Evolutionary conservation across 352 stramenopile genomes (phyloP).

Genomic region (Globisporangium irregulare): DNA sequence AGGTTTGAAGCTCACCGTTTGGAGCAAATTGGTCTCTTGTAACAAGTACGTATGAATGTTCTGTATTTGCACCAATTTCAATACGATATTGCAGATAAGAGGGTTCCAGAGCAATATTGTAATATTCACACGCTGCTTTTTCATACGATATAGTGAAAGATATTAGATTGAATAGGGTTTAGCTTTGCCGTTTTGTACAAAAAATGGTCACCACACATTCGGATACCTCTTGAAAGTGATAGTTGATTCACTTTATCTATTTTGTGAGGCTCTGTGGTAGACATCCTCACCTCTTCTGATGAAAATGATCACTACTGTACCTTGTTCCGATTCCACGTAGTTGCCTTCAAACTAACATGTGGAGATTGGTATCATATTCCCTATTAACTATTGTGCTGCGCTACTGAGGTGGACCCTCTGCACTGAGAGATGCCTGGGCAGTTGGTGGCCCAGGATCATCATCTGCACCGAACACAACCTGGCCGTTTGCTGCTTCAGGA

Average conservation of each 20-base stretch:
- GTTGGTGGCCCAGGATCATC: background rate
- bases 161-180: background rate
- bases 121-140: no score
- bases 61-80: no score
- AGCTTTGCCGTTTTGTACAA: background rate
- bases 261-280: background rate
- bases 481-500: background rate
- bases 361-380: background rate
- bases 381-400: background rate
- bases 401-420: background rate
- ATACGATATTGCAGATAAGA: no score
- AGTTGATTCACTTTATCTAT: background rate
- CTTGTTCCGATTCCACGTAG: background rate
- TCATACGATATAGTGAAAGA: no score
- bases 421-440: background rate
- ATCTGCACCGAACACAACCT: background rate
- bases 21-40: no score
- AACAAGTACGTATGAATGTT: no score
- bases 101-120: background rate
- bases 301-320: no score
- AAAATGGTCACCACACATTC: background rate
- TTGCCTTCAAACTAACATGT: background rate
- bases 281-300: no score
- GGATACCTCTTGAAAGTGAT: background rate
- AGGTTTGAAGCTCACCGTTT: slow-evolving; percentile 7